Conservation (phyloP, 257 asterid genomes). For the Linderniella brevidens region DNA sequence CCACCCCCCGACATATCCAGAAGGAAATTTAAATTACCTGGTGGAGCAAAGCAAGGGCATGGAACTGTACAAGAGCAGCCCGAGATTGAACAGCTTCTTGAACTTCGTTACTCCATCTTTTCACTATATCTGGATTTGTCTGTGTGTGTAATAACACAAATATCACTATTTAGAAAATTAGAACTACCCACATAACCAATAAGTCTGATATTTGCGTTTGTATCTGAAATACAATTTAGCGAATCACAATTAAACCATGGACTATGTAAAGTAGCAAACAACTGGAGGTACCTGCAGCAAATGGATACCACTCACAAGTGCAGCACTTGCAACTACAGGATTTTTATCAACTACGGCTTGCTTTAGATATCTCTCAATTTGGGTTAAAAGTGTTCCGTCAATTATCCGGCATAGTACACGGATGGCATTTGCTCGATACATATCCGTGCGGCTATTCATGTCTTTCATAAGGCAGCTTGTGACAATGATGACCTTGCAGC, state of each 20-base stretch:
- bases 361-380: slow-evolving; percentile 77
- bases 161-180: slow-evolving; percentile 5
- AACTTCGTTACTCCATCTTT: slow-evolving; percentile 87
- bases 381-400: slow-evolving; percentile 75
- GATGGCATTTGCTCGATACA: slow-evolving; percentile 84
- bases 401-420: slow-evolving; percentile 77
- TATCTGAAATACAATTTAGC: slow-evolving; percentile 8
- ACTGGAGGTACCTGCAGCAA: slow-evolving; percentile 44
- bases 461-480: slow-evolving; percentile 93
- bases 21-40: slow-evolving; percentile 26
- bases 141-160: slow-evolving; percentile 12
- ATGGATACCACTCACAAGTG: slow-evolving; percentile 87
- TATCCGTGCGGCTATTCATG: slow-evolving; percentile 84
- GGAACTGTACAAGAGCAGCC: slow-evolving; percentile 81
- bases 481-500: slow-evolving; percentile 60
- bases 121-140: slow-evolving; percentile 73
- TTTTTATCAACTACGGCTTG: slow-evolving; percentile 88
- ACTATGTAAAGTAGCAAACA: too few relatives aligned
- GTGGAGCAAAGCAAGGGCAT: slow-evolving; percentile 77
- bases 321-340: slow-evolving; percentile 85
- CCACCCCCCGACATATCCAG: neutral
- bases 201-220: neutral
- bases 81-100: slow-evolving; percentile 83
- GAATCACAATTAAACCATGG: neutral
- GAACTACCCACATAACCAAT: too few relatives aligned